Evolutionary conservation across 805 yeast species (phyloP).

Genomic region (Lipomyces spencermartinsiae): DNA sequence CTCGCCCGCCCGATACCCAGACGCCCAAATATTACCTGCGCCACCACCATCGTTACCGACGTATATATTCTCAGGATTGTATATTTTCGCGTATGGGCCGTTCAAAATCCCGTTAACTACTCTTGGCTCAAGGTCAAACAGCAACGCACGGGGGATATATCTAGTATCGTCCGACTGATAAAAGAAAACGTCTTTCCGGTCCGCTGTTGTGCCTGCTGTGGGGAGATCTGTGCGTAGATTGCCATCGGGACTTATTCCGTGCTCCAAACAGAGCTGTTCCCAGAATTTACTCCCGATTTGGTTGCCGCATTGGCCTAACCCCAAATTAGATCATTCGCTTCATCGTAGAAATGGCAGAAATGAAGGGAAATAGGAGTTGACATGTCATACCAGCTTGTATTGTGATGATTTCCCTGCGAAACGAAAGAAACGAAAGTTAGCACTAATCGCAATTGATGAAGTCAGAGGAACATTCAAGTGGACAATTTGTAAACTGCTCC

Average conservation of each 20-base stretch:
- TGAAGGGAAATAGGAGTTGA: not conserved
- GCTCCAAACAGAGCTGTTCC: constrained; percentile 86
- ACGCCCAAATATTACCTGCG: constrained; percentile 96
- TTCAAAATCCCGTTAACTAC: constrained; percentile 63
- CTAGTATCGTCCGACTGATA: constrained; percentile 73
- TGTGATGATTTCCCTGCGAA: constrained; percentile 41
- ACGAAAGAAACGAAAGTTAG: not conserved
- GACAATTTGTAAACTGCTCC: not conserved
- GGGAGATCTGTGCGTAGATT: constrained; percentile 46
- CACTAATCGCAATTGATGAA: not conserved
- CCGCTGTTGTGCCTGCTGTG: constrained; percentile 47
- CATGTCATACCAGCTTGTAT: constrained; percentile 39
- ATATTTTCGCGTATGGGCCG: constrained; percentile 62
- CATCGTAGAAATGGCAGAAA: not conserved
- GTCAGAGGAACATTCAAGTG: not conserved
- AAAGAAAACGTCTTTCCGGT: constrained; percentile 84
- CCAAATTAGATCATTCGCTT: not conserved
- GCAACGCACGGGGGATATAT: constrained; percentile 85
- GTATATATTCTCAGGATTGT: constrained; percentile 83
- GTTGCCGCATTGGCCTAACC: constrained; percentile 89
- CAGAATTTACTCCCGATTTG: constrained; percentile 93
- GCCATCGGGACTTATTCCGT: constrained; percentile 78
- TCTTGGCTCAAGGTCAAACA: constrained; percentile 89
- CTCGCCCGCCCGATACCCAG: constrained; percentile 80
- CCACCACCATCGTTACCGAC: constrained; percentile 84